Conservation (phyloP, 768 basidiomycete genomes). For the Phylloporus scabripes region DNA sequence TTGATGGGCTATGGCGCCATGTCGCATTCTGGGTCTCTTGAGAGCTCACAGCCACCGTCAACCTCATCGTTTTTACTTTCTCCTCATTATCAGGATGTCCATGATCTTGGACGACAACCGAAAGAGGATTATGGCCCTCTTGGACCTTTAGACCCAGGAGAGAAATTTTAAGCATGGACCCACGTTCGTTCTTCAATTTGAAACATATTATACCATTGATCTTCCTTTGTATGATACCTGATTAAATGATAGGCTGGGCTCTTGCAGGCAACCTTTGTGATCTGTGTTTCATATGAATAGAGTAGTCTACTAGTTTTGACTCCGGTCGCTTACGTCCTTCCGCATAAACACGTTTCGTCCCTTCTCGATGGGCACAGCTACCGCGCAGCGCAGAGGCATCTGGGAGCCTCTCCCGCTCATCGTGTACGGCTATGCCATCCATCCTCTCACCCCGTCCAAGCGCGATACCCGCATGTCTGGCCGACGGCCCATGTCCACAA, state of each 20-base stretch:
- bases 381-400: constrained; percentile 36
- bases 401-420: constrained; percentile 69
- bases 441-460: constrained; percentile 73
- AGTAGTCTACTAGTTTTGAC: not conserved
- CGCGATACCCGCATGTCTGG: constrained; percentile 61
- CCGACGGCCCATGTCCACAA: constrained; percentile 37
- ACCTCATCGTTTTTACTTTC: constrained; percentile 31
- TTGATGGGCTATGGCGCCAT: too few species aligned
- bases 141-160: constrained; percentile 58
- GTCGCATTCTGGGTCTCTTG: too few species aligned
- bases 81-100: constrained; percentile 20
- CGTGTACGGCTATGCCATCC: constrained; percentile 88
- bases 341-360: not conserved
- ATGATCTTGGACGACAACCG: constrained; percentile 33
- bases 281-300: too few species aligned
- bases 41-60: constrained; percentile 19
- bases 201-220: not conserved
- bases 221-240: not conserved
- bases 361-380: constrained; percentile 16
- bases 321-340: not conserved
- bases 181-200: too few species aligned
- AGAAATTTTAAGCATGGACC: constrained; percentile 36
- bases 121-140: constrained; percentile 43
- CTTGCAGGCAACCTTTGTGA: too few species aligned
- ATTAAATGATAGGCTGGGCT: too few species aligned